Base-by-base conservation (phyloP, 495 filamentous ascomycete genomes). In the Acidiella bohemica region DNA sequence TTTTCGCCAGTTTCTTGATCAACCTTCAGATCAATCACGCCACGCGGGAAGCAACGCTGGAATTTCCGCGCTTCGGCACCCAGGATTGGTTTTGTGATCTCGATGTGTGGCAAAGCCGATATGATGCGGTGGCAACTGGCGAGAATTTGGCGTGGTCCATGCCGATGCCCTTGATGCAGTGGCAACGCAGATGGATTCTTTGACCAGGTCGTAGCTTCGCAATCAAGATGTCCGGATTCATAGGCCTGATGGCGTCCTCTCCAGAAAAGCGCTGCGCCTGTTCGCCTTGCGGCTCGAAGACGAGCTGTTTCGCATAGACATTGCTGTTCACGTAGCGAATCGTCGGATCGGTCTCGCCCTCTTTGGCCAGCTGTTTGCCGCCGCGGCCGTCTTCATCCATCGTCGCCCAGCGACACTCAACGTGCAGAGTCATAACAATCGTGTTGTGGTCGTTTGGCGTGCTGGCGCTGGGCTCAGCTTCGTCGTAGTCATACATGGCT, bases 131-230 rank as follows among this genome's bases (percentile, higher is more conserved):
- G 4, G 88, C 87, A 14, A 99, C 92, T 20, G 92, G 92, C 1
- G 84, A 93, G 68, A 88, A 99, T 58, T 99, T 99, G 33, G 92
- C 82, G 60, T 99, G 92, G 63, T 96, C 90, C 41, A 76, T 79
- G 12, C 92, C 92, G 39, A 90, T 78, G 18, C 92, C 92, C 61
- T 94, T 95, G 60, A 88, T 72, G 60, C 82, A 83, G 63, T 93
- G 85, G 70, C 88, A 73, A 42, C 80, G 72, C 41, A 93, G 58
- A 41, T 82, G 67, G 49, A 99, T 78, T 47, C 72, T 70, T 66
- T 99, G 92, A 0, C 82, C 84, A 0, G 92, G 92, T 24, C 92
- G 77, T 53, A 99, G 65, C 63, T 99, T 99, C 41, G 86, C 86
- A 51, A 99, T 73, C 19, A 99, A 65, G 34, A 99, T 94, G 49